Conservation (phyloP, 1,139 yeast species). For the Scheffersomyces quercinus region DNA sequence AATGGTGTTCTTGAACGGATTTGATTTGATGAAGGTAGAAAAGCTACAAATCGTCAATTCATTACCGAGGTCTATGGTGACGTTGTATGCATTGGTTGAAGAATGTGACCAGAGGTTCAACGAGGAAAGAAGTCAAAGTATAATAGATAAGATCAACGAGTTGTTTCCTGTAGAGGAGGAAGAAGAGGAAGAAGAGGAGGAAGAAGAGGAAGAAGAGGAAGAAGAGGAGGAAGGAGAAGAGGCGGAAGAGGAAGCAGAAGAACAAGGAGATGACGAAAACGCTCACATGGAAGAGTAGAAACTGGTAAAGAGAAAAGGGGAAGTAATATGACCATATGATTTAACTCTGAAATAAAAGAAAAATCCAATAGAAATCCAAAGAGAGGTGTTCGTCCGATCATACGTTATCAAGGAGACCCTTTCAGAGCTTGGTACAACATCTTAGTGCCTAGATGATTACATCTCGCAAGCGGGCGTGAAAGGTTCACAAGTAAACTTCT, state of each 20-base stretch:
- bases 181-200: conserved; percentile 36
- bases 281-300: no score
- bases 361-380: no score
- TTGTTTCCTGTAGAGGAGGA: conserved; percentile 48
- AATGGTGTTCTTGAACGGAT: conserved; percentile 52
- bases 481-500: no score
- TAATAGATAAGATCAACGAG: conserved; percentile 50
- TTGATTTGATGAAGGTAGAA: conserved; percentile 76
- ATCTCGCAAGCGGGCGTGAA: no score
- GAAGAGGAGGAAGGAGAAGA: conserved; percentile 1
- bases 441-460: no score
- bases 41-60: conserved; percentile 79
- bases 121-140: conserved; percentile 58
- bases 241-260: conserved; percentile 4
- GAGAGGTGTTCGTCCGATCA: no score
- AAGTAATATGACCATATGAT: no score
- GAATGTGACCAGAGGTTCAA: conserved; percentile 85
- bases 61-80: conserved; percentile 78
- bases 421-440: no score
- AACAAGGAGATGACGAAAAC: no score
- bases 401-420: no score
- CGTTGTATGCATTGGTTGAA: conserved; percentile 76
- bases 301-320: no score
- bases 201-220: conserved; percentile 21
- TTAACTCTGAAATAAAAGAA: no score